Conservation (phyloP, 78 protist genomes). For the Chrysochromulina tobinii region DNA sequence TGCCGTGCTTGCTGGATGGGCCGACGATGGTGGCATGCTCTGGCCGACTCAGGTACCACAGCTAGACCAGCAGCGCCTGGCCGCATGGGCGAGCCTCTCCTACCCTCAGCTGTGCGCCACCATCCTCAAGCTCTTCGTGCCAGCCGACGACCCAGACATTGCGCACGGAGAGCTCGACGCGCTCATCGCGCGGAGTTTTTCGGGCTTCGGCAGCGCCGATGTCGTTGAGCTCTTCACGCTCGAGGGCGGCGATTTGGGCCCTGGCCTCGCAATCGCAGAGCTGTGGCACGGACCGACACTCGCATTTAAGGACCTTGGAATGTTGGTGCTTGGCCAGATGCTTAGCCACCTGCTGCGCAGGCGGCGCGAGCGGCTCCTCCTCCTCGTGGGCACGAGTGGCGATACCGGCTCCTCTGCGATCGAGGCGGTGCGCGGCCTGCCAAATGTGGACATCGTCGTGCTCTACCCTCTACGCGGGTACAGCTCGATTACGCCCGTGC, state of each 20-base stretch:
- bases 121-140: neutral
- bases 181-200: neutral
- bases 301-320: conserved; percentile 16
- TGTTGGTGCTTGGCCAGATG: neutral
- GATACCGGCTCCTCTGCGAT: conserved; percentile 8
- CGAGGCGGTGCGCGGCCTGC: neutral
- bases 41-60: neutral
- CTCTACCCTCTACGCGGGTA: neutral
- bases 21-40: neutral
- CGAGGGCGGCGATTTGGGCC: neutral
- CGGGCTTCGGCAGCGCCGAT: neutral
- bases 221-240: neutral
- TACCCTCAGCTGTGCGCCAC: neutral
- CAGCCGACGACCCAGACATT: neutral
- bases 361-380: neutral
- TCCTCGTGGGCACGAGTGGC: conserved; percentile 23
- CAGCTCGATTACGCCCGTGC: neutral
- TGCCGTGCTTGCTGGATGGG: neutral
- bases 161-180: neutral
- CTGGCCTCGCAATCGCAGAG: neutral
- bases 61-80: neutral
- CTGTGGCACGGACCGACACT: conserved; percentile 26
- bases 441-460: neutral
- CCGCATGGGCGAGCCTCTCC: neutral
- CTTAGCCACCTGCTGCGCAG: neutral